phyloP scores from a whole-genome alignment of 257 asterid genomes.

The Plectranthus barbatus region DNA sequence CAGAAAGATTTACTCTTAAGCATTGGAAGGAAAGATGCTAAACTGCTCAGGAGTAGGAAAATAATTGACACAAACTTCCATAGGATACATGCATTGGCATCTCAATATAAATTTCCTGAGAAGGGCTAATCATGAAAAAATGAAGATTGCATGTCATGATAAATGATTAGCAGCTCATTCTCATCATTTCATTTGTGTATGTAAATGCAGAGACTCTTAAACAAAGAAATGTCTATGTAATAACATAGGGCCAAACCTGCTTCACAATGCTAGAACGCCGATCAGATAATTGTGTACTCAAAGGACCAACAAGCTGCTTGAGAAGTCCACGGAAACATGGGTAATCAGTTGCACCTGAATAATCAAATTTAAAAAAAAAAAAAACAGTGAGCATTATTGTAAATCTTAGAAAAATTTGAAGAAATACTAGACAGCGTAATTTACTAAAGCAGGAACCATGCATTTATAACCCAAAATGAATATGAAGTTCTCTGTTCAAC shows the following conservation, averaged over 20 bases:
- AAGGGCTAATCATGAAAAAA: neutral
- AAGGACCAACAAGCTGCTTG: slow-evolving; percentile 85
- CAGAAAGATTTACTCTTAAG: slow-evolving; percentile 2
- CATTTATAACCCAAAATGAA: neutral
- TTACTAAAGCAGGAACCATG: neutral
- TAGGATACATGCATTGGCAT: slow-evolving; percentile 5
- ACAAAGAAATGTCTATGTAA: slow-evolving; percentile 1
- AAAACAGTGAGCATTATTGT: neutral
- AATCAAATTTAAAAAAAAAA: slow-evolving; percentile 10
- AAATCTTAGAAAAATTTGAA: neutral
- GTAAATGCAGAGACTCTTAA: neutral
- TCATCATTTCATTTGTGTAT: neutral
- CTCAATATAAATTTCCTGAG: neutral
- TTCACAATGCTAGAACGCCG: slow-evolving; percentile 97
- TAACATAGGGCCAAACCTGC: slow-evolving; percentile 49
- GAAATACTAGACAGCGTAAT: neutral
- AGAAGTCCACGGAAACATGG: slow-evolving; percentile 89
- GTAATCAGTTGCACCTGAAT: slow-evolving; percentile 83
- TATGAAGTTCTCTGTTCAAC: neutral
- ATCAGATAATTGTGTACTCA: slow-evolving; percentile 89
- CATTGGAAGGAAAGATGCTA: neutral
- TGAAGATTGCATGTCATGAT: slow-evolving; percentile 2
- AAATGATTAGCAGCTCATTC: neutral
- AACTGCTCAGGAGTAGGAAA: neutral
- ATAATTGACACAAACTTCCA: neutral